Percentiles rank a stretch among this genome's conserved stretches.
These are phyloP conservation scores for Neocucurbitaria cava DNA, from an alignment of 2,329 filamentous ascomycete genomes.

Conservation along the genomic window DNA sequence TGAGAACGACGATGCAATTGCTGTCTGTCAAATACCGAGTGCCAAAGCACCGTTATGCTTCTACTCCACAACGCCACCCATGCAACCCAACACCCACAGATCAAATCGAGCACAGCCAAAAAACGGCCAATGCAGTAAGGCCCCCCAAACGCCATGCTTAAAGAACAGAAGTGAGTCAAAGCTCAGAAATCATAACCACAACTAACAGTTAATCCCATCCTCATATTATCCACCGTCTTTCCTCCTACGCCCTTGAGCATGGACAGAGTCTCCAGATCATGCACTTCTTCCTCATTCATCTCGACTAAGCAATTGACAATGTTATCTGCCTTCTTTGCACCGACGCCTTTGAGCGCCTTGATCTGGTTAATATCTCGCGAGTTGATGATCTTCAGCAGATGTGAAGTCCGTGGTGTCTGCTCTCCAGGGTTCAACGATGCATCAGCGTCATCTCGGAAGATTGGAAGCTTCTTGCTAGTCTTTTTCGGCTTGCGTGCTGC, in stretches of 20 bases:
- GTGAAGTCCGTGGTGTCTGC: conserved; percentile 65
- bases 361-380: conserved; percentile 72
- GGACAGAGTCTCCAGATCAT: conserved; percentile 53
- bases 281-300: conserved; percentile 53
- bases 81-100: background rate
- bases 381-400: conserved; percentile 75
- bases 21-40: background rate
- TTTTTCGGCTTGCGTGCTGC: conserved; percentile 42
- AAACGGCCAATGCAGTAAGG: background rate
- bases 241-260: conserved; percentile 57
- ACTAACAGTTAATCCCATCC: conserved; percentile 44
- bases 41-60: background rate
- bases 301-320: conserved; percentile 59
- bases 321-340: conserved; percentile 71
- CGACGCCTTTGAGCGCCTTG: conserved; percentile 72
- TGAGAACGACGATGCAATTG: background rate
- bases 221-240: conserved; percentile 61
- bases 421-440: conserved; percentile 18
- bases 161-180: conserved; percentile 10
- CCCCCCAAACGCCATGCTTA: conserved; percentile 30
- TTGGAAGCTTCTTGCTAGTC: conserved; percentile 41
- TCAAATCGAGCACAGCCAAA: background rate
- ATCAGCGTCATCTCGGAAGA: conserved; percentile 45
- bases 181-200: conserved; percentile 33
- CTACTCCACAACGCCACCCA: background rate